phyloP scores from a whole-genome alignment of 129 eudicot genomes.

The Logfia minima region DNA sequence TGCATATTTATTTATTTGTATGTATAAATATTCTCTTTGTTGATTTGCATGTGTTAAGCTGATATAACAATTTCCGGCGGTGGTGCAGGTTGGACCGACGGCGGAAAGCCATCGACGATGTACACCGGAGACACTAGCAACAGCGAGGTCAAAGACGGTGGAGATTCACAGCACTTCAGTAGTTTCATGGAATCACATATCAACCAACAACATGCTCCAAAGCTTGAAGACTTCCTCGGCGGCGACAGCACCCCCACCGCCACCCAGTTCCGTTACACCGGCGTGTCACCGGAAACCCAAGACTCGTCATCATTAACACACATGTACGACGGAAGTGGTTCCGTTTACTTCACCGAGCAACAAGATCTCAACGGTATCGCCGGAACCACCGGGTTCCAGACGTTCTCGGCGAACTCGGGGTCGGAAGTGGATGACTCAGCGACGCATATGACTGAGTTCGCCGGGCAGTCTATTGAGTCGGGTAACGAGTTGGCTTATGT shows the following conservation, averaged over 20 bases:
- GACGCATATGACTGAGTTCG: slow-evolving; percentile 46
- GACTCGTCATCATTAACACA: slow-evolving; percentile 85
- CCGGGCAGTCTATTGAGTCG: slow-evolving; percentile 62
- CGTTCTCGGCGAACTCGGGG: slow-evolving; percentile 88
- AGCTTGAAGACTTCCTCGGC: slow-evolving; percentile 86
- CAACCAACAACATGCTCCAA: slow-evolving; percentile 62
- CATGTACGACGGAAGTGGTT: slow-evolving; percentile 58
- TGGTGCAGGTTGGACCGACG: slow-evolving; percentile 49
- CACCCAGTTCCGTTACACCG: slow-evolving; percentile 38
- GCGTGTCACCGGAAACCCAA: slow-evolving; percentile 64
- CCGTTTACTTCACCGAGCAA: slow-evolving; percentile 52
- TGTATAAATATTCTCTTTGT: background rate
- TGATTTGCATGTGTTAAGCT: slow-evolving; percentile 27
- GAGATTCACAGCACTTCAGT: slow-evolving; percentile 38
- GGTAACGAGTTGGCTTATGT: slow-evolving; percentile 59
- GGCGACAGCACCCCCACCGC: slow-evolving; percentile 47
- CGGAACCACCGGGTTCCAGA: slow-evolving; percentile 53
- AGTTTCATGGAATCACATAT: slow-evolving; percentile 50
- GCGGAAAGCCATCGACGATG: slow-evolving; percentile 46
- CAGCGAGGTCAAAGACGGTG: slow-evolving; percentile 21
- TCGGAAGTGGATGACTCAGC: slow-evolving; percentile 92
- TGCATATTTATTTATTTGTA: background rate
- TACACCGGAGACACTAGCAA: slow-evolving; percentile 40
- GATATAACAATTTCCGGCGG: background rate
- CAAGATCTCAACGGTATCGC: slow-evolving; percentile 58